phyloP scores from a whole-genome alignment of 495 filamentous ascomycete genomes.

The Cetradonia linearis region DNA sequence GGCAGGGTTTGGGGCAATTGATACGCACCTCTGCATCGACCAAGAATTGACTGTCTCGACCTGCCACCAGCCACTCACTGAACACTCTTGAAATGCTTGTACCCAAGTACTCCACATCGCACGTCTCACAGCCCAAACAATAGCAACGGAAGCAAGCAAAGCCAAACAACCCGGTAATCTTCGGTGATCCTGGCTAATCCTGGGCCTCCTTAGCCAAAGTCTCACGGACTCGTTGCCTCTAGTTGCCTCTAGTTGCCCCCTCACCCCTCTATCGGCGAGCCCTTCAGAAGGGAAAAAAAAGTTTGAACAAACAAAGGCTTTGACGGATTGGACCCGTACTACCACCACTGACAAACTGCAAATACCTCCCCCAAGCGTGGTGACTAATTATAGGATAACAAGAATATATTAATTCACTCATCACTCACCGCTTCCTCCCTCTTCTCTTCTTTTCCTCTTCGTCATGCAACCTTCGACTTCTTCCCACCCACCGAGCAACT shows the following conservation, averaged over 20 bases:
- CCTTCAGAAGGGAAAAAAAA: slow-evolving; percentile 5
- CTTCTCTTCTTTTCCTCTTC: slow-evolving; percentile 34
- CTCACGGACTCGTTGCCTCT: background rate
- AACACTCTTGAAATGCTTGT: background rate
- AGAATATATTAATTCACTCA: slow-evolving; percentile 25
- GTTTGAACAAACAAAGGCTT: slow-evolving; percentile 2
- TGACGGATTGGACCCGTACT: background rate
- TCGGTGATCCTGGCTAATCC: no score
- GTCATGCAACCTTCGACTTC: slow-evolving; percentile 48
- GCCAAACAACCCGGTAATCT: background rate
- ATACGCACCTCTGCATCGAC: background rate
- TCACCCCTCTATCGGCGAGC: background rate
- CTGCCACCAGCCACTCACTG: background rate
- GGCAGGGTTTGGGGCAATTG: background rate
- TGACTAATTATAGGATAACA: slow-evolving; percentile 9
- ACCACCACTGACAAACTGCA: background rate
- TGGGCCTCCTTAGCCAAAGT: background rate
- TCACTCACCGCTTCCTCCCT: slow-evolving; percentile 26
- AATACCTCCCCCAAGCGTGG: background rate
- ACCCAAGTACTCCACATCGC: background rate
- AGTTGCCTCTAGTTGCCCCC: background rate
- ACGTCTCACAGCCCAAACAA: background rate
- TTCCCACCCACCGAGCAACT: slow-evolving; percentile 23
- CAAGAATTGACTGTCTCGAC: background rate
- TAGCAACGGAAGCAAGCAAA: background rate